A percentile compares a stretch with the other conserved stretches of the same genome.
Conservation (phyloP, 2,329 filamentous ascomycete species). For the Pyrenochaeta sp. region DNA sequence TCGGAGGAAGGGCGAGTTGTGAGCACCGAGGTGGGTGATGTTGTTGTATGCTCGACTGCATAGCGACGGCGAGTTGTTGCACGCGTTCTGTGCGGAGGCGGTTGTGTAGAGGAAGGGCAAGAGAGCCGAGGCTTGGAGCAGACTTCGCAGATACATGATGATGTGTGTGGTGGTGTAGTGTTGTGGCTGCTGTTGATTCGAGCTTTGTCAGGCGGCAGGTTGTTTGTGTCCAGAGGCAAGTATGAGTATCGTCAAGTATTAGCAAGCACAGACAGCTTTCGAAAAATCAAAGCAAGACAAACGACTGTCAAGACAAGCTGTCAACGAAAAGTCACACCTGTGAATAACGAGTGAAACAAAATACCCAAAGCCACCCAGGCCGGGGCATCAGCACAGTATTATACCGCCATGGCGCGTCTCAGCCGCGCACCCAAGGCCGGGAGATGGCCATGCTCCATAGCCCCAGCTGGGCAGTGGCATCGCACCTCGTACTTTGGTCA, state of each 20-base stretch:
- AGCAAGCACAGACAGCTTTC: slow-evolving; percentile 6
- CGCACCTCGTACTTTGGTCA: slow-evolving; percentile 2
- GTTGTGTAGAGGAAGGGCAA: slow-evolving; percentile 37
- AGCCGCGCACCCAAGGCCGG: slow-evolving; percentile 16
- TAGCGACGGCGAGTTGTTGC: slow-evolving; percentile 81
- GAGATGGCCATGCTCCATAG: slow-evolving; percentile 21
- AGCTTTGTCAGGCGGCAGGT: not conserved
- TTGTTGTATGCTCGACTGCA: slow-evolving; percentile 76
- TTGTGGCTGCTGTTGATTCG: not conserved
- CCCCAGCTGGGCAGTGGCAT: slow-evolving; percentile 16
- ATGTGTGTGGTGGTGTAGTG: slow-evolving; percentile 3
- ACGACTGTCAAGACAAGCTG: slow-evolving; percentile 5
- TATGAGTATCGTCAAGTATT: no score
- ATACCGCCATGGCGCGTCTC: slow-evolving; percentile 19
- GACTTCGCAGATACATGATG: slow-evolving; percentile 40
- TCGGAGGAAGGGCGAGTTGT: slow-evolving; percentile 75
- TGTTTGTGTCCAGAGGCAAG: slow-evolving; percentile 8
- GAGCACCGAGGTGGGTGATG: slow-evolving; percentile 79
- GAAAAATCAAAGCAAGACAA: not conserved
- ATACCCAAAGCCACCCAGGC: slow-evolving; percentile 3
- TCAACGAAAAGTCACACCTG: not conserved
- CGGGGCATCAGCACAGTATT: slow-evolving; percentile 9
- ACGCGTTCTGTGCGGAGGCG: slow-evolving; percentile 58
- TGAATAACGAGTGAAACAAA: slow-evolving; percentile 6
- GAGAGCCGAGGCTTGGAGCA: slow-evolving; percentile 36